Evolutionary conservation across 2,329 filamentous ascomycete genomes (phyloP).

Genomic region (Chaetothyriales sp.): DNA sequence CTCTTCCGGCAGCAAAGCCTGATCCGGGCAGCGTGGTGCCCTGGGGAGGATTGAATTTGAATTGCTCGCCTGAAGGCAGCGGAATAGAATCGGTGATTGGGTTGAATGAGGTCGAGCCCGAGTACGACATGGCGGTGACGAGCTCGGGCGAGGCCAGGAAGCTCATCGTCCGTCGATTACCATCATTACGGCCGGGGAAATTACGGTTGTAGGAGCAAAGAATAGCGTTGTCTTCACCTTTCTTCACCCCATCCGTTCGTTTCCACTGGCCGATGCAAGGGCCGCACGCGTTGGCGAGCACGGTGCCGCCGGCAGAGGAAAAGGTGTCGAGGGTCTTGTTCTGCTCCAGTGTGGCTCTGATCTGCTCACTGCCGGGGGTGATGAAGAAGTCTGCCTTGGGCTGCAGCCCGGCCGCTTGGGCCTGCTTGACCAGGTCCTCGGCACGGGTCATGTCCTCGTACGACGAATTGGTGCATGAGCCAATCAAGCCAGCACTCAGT

Average conservation of each 20-base stretch:
- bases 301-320: slow-evolving; percentile 66
- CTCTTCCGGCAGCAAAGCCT: slow-evolving; percentile 70
- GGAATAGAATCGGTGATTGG: slow-evolving; percentile 74
- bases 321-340: slow-evolving; percentile 80
- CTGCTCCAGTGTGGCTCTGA: slow-evolving; percentile 80
- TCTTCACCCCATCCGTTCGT: slow-evolving; percentile 67
- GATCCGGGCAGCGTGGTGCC: slow-evolving; percentile 47
- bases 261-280: slow-evolving; percentile 83
- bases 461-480: slow-evolving; percentile 96
- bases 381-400: slow-evolving; percentile 88
- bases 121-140: slow-evolving; percentile 89
- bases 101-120: slow-evolving; percentile 88
- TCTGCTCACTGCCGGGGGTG: slow-evolving; percentile 91
- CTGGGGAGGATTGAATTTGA: slow-evolving; percentile 66
- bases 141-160: slow-evolving; percentile 94
- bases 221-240: slow-evolving; percentile 84
- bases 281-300: slow-evolving; percentile 89
- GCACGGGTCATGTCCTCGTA: slow-evolving; percentile 98
- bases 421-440: slow-evolving; percentile 84
- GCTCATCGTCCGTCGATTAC: slow-evolving; percentile 95
- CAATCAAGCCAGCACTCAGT: slow-evolving; percentile 85
- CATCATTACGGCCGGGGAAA: slow-evolving; percentile 92
- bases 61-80: slow-evolving; percentile 63
- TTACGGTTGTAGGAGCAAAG: slow-evolving; percentile 97
- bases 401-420: slow-evolving; percentile 72